Percentiles rank a stretch among this genome's conserved stretches.
Conservation (phyloP, 768 basidiomycete genomes). For the Tricholoma saponaceum region DNA sequence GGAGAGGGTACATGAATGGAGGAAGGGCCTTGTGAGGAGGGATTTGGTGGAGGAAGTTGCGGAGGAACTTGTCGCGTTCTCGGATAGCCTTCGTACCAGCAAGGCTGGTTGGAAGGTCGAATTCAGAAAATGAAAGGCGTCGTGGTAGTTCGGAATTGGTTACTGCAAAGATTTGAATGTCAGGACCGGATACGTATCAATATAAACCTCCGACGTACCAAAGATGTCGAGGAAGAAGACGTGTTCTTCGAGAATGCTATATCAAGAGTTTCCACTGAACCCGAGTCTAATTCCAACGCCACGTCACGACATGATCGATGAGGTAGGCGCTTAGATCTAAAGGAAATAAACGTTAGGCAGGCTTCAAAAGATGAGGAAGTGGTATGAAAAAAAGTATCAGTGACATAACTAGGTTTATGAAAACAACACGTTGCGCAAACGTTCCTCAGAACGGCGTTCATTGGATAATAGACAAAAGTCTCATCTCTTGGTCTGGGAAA, state of each 20-base stretch:
- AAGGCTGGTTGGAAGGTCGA: background rate
- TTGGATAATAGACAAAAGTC: slow-evolving; percentile 10
- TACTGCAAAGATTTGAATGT: too few relatives aligned
- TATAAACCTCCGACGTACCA: background rate
- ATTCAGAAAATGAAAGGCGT: background rate
- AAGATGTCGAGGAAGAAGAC: too few relatives aligned
- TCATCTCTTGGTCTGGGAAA: slow-evolving; percentile 9
- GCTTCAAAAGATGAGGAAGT: too few relatives aligned
- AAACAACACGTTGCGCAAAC: slow-evolving; percentile 18
- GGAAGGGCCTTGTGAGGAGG: too few relatives aligned
- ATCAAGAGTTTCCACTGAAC: too few relatives aligned
- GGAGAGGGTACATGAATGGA: too few relatives aligned
- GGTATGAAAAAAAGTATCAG: slow-evolving; percentile 13
- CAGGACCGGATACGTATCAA: background rate
- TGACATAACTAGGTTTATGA: slow-evolving; percentile 27
- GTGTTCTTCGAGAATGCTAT: too few relatives aligned
- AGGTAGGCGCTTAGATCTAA: background rate
- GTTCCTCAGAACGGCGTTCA: slow-evolving; percentile 17
- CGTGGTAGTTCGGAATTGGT: background rate
- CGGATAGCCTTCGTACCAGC: too few relatives aligned
- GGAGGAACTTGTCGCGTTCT: too few relatives aligned
- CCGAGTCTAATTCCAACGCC: background rate
- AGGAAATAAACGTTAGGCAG: too few relatives aligned
- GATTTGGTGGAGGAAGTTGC: slow-evolving; percentile 29
- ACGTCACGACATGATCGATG: background rate